Base-by-base conservation (phyloP, 768 basidiomycete genomes). In the Phaeolepiota aurea region DNA sequence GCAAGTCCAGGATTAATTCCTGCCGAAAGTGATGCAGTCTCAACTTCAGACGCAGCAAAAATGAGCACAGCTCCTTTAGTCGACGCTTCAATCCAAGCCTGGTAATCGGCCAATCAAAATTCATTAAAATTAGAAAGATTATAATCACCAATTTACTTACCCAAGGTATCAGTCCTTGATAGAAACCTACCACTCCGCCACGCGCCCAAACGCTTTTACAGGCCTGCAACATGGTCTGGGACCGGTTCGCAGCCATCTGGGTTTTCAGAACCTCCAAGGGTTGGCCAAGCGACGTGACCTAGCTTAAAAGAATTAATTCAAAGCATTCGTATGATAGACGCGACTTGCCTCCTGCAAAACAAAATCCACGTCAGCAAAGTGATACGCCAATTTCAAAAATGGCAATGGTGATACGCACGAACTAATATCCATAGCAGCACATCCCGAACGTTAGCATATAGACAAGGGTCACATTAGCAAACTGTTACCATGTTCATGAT, bases 41-140 rank as follows among this genome's bases (percentile, higher is more conserved):
- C 92, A 22, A 98, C 85, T 61, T 99, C 96, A 3, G 92, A 87
- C 18, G 96, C 93, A 12, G 93, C 81, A 68, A 99, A 98, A 45
- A 99, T 72, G 15, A 99, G 76, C 20, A 99, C 96, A 41, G 76
- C 96, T 39, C 96, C 96, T 59, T 99, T 99, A 0, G 96, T 98
- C 3, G 93, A 96, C 7, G 96, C 96, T 61, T 99, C 96, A 53
- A 99, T 94, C 96, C 96, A 98, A 25, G 96, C 96, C 92, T 96
- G 47, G 11, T 12, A 33, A n/a, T n/a, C n/a, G 37, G 36, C 30
- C 22, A 39, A 34, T 13, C 20, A 21, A 33, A 28, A 25, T 10
- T 14, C n/a, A n/a, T n/a, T n/a, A n/a, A 31, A 9, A 31, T 31
- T 14, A 9, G 9, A 41, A 38, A 45, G 30, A 40, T 11, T 14